Evolutionary conservation across 2,329 filamentous ascomycete genomes (phyloP), one percentile per base, ranked within the genome.

Genomic region (Leptosphaerulina australis): DNA sequence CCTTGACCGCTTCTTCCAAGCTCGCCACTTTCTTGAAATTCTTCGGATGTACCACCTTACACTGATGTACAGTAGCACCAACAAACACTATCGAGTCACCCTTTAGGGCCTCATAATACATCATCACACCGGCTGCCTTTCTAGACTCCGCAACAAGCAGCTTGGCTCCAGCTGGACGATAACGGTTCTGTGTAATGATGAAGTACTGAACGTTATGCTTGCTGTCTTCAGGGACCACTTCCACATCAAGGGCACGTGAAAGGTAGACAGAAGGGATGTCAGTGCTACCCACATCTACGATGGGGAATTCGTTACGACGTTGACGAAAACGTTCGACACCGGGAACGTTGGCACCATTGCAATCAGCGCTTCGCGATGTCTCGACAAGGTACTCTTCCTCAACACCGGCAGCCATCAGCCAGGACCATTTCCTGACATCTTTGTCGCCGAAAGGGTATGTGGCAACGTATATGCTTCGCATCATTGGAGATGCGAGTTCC

Each of bases 391-490:
- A 62, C 3, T 40, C 51, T 3, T 63, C 62, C 25, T 64, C 58
- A 5, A 64, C 36, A 9, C 51, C 55, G 5, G 43, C 21, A 5
- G 31, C 40, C 11, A 67, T 45, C 17, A 67, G 44, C 61, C 64
- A 66, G 1, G 48, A 22, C 57, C 59, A 66, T 18, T 64, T 62
- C 44, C 59, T 56, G 5, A 67, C 53, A n/a, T 66, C 61, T 9
- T 48, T 55, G 17, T 60, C 41, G n/a, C 58, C 57, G 45, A 66
- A 67, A 4, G 63, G 60, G 37, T 55, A 67, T 0, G 64, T 67
- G 33, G 56, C 47, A 3, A 67, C 41, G 48, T 64, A 66, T 12
- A 59, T 45, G 39, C 43, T 56, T n/a, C 47, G 43, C 11, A 54
- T 51, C 4, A 46, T 54, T 8, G 60, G 61, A 25, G 28, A 41